phyloP scores from a whole-genome alignment of 768 basidiomycete species.

The Hypholoma fasciculare region DNA sequence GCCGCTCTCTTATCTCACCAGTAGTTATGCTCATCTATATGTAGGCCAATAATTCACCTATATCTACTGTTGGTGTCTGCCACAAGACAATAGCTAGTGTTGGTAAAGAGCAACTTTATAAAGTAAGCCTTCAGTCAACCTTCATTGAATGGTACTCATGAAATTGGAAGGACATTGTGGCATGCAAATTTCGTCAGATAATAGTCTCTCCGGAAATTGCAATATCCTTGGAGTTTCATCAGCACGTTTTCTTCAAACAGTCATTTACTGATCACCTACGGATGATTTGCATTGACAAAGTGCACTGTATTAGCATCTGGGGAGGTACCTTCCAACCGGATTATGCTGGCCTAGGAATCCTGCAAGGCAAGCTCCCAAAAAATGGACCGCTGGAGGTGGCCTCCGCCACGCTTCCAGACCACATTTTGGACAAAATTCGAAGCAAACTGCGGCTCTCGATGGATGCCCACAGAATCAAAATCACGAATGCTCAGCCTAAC shows the following conservation, averaged over 20 bases:
- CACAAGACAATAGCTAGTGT: no score
- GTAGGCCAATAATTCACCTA: no score
- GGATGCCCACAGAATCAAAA: conserved; percentile 4
- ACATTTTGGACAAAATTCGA: conserved; percentile 17
- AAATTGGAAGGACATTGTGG: no score
- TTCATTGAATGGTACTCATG: no score
- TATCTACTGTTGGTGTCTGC: no score
- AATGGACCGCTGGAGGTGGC: no score
- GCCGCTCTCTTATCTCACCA: no score
- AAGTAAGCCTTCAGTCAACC: no score
- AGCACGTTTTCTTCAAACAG: conserved; percentile 3
- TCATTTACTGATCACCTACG: conserved; percentile 12
- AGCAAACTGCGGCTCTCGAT: conserved; percentile 10
- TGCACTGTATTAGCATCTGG: conserved; percentile 24
- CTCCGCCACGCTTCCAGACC: conserved; percentile 12
- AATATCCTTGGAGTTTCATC: conserved; percentile 4
- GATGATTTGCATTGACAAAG: conserved; percentile 20
- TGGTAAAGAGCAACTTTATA: no score
- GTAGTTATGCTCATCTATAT: no score
- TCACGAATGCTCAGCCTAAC: conserved; percentile 24
- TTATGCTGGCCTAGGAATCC: conserved; percentile 18
- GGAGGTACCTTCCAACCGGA: conserved; percentile 22
- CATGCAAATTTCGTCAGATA: conserved; percentile 6
- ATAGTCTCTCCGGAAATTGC: conserved; percentile 21
- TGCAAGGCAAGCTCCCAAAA: conserved; percentile 10